A percentile compares a stretch with the other conserved stretches of the same genome.
phyloP scores from a whole-genome alignment of 2,329 filamentous ascomycete species.

The Stachybotrys elegans region DNA sequence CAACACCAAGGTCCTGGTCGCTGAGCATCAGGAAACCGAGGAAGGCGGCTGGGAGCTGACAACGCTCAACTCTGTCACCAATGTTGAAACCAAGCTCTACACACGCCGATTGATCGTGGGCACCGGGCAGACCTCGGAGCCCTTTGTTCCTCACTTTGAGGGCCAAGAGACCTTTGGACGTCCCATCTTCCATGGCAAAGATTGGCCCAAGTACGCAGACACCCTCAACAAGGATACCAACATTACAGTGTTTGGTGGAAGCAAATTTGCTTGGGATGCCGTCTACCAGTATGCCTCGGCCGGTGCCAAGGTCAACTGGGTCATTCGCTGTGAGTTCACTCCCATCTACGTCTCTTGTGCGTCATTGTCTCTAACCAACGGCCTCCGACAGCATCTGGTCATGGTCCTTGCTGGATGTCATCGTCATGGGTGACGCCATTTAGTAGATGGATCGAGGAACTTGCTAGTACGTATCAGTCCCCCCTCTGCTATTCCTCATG shows the following conservation, averaged over 20 bases:
- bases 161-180: slow-evolving; percentile 40
- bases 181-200: slow-evolving; percentile 44
- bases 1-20: slow-evolving; percentile 32
- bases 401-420: slow-evolving; percentile 55
- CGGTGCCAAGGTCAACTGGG: slow-evolving; percentile 53
- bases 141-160: slow-evolving; percentile 37
- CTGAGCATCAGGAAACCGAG: slow-evolving; percentile 30
- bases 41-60: slow-evolving; percentile 34
- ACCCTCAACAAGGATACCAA: slow-evolving; percentile 35
- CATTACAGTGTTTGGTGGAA: slow-evolving; percentile 55
- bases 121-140: slow-evolving; percentile 48
- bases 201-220: slow-evolving; percentile 36
- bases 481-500: slow-evolving; percentile 36
- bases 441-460: slow-evolving; percentile 63
- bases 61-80: slow-evolving; percentile 8
- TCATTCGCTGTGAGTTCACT: slow-evolving; percentile 44
- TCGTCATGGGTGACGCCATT: slow-evolving; percentile 60
- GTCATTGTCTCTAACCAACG: background rate
- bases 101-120: slow-evolving; percentile 48
- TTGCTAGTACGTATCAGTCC: slow-evolving; percentile 42
- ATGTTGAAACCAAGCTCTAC: slow-evolving; percentile 22
- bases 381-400: slow-evolving; percentile 34
- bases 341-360: background rate
- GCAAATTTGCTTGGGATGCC: slow-evolving; percentile 62
- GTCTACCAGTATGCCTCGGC: slow-evolving; percentile 55